Evolutionary conservation across 192 early-diverging fungal species (phyloP), one percentile per base, ranked within the genome.

Genomic region (Lobulomyces angularis): DNA sequence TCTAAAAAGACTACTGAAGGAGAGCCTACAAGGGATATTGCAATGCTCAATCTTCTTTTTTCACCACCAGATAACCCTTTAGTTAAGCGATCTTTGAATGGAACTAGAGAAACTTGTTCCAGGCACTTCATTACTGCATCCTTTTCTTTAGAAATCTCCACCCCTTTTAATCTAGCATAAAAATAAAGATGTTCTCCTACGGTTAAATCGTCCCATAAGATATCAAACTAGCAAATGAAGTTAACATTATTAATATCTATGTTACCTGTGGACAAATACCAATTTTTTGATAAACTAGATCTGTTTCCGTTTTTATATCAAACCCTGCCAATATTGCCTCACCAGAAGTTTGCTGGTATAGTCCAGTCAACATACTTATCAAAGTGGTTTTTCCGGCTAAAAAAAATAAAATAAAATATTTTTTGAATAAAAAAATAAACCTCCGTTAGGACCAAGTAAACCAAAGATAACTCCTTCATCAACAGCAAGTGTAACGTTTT

Each of bases 1-100:
- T 86, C 83, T 58, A 85, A 51, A 48, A 86, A 82, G 3, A 86
- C 69, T 17, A 84, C 65, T 9, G 45, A 58, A 1, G 83, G 81
- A 34, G 58, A 55, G 11, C 83, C 83, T 4, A 84, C 64, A 24
- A 86, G 35, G 1, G 80, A 67, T 48, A 86, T 86, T 0, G 76
- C 83, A 36, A 85, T 82, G 34, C 67, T 72, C 16, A 85, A 49
- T 30, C 83, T 58, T 29, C 83, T 57, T 55, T 83, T 86, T 59
- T 84, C 81, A 36, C 82, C 83, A 27, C 84, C 84, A 48, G 65
- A 71, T 20, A 84, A 51, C 1, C 75, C 69, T 44, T 79, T 76
- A 25, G 67, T 50, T 19, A 74, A 34, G 14, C 80, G 61, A 26
- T 66, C 41, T 35, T 56, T 59, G 20, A 83, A 77, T 19, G 59